Base-by-base conservation (phyloP, 148 eudicot genomes). In the Nepenthes gracilis region DNA sequence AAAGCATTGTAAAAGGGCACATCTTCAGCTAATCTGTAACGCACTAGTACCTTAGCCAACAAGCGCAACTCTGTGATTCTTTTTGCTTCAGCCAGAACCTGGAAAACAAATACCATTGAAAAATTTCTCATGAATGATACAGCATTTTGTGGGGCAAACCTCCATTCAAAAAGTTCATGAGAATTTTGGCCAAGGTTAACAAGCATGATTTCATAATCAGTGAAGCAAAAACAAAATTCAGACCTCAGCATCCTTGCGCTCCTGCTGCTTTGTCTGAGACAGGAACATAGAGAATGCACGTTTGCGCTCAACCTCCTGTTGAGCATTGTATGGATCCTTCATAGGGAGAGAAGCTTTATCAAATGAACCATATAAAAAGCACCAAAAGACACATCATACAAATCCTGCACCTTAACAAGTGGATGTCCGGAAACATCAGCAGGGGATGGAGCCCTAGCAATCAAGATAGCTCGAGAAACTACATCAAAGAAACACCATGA, bases 41-140 rank as follows among this genome's bases (percentile, higher is more conserved):
- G 49, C 43, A 43, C 55, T 72, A 67, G 64, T 78, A 84, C 97
- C 90, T 77, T 85, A 62, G 84, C 79, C 77, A 85, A 75, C 77
- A 78, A 62, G 58, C 90, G 90, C 3, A 83, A 69, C 60, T 88
- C 96, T 0, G 72, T 53, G 64, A 92, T 88, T 75, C 68, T 88
- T 78, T 88, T 92, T 33, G 98, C 98, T 77, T 88, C 96, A 71
- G 98, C 88, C 77, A 88, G 77, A 78, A 92, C 84, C 96, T 92
- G 60, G 36, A 40, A 66, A 47, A 47, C n/a, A 47, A 33, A 61
- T 38, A 36, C 35, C 32, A 51, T 10, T 35, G 35, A 68, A 8
- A 7, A 70, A 49, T 4, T 60, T 23, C 3, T 15, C 6, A 45
- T 48, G 47, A 12, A 62, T 23, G 23, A 23, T 35, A 2, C 55